These are phyloP conservation scores for Dryas drummondii DNA, from an alignment of 306 rosid genomes.

Conservation along the genomic window DNA sequence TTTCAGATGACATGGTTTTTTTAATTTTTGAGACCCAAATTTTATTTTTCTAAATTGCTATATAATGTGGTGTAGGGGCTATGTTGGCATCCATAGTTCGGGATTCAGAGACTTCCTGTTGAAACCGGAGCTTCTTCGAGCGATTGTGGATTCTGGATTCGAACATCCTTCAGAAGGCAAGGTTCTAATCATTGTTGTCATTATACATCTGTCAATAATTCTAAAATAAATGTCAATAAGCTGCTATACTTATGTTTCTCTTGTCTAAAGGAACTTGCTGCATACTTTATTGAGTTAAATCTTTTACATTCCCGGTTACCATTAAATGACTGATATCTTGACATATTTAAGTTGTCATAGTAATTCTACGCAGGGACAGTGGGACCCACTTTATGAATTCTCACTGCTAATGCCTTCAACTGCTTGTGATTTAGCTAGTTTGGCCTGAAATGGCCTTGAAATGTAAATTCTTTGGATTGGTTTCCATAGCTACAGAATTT, in stretches of 20 bases:
- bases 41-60: not conserved
- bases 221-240: not conserved
- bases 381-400: no score
- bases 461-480: not conserved
- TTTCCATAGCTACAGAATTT: not conserved
- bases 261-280: not conserved
- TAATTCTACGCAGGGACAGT: not conserved
- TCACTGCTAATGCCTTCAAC: not conserved
- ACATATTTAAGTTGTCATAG: not conserved
- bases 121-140: constrained; percentile 84
- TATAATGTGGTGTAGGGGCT: constrained; percentile 53
- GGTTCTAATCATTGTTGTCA: constrained; percentile 18
- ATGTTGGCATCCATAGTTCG: constrained; percentile 81
- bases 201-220: no score
- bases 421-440: not conserved
- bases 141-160: constrained; percentile 78
- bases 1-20: not conserved
- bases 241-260: not conserved
- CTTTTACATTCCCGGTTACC: not conserved
- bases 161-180: constrained; percentile 91
- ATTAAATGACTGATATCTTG: not conserved
- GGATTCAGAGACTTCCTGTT: constrained; percentile 78
- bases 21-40: not conserved
- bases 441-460: not conserved
- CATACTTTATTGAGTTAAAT: not conserved